Evolutionary conservation across 2,329 filamentous ascomycete species (phyloP), one percentile per base, ranked within the genome.

Genomic region (Nemania abortiva): DNA sequence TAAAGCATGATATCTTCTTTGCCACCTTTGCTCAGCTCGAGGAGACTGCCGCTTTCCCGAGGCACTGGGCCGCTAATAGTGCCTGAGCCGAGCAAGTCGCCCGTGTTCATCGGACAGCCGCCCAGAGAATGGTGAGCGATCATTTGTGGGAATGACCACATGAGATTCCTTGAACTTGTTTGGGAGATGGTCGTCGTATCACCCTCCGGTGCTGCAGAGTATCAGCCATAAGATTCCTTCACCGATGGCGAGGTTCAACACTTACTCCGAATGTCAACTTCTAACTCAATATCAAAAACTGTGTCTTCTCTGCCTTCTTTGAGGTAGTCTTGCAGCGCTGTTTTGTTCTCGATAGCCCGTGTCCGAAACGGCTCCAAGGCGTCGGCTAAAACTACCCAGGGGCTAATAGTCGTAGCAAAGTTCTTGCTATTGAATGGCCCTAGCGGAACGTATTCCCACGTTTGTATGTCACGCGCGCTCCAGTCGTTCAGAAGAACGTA

Each of bases 101-200:
- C 92, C 0, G 90, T 86, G 55, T 89, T 86, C 84, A 96, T 85
- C 3, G 90, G 89, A 78, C 92, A 96, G 6, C 92, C 92, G 1
- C 90, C 92, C 55, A 93, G 86, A 1, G 90, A 89, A 77, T 95
- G 92, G 78, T 95, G 92, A 1, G 92, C 88, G 49, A 95, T 84
- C 92, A 95, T 94, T 79, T 95, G 92, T 4, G 91, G 88, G 81
- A 95, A 95, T 0, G 91, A 94, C 86, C 90, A 95, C n/a, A 95
- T 84, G 11, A 95, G 83, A 75, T 95, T 87, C 72, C 84, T 87
- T 10, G 89, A 87, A 66, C 85, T 91, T 69, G 85, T 91, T 70
- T 81, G 85, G 1, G 86, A 84, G 55, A 95, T 86, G 0, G 87
- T 88, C 0, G 87, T 89, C 0, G 85, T 81, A 49, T 81, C 79